Percentiles rank a stretch among this genome's conserved stretches.
phyloP scores from a whole-genome alignment of 1,139 yeast genomes.

The Petasospora rhodanensis region DNA sequence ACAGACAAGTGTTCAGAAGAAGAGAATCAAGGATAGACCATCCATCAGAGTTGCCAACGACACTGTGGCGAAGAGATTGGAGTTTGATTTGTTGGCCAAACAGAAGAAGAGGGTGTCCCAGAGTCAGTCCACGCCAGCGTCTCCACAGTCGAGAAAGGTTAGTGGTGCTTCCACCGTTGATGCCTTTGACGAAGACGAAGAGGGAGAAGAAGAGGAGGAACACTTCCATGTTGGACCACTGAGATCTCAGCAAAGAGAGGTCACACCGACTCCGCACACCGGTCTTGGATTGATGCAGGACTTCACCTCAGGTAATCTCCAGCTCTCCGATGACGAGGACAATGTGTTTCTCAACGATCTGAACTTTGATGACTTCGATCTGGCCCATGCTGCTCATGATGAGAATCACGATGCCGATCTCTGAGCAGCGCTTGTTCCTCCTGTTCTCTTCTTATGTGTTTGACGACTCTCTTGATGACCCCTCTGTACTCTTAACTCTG shows the following conservation, averaged over 20 bases:
- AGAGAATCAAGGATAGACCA: constrained; percentile 7
- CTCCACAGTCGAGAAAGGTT: constrained; percentile 10
- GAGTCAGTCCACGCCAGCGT: constrained; percentile 5
- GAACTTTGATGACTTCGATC: constrained; percentile 10
- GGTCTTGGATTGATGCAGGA: constrained; percentile 8
- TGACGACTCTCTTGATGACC: no score
- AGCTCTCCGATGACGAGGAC: constrained; percentile 8
- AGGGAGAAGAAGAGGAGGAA: constrained; percentile 2
- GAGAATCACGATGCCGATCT: no score
- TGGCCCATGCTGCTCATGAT: not conserved
- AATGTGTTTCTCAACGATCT: constrained; percentile 16
- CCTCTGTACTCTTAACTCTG: no score
- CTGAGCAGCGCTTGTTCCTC: no score
- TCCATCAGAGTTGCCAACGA: constrained; percentile 18
- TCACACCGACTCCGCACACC: not conserved
- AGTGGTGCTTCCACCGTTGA: constrained; percentile 10
- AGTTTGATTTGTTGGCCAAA: constrained; percentile 19
- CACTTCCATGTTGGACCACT: not conserved
- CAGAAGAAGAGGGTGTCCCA: constrained; percentile 1
- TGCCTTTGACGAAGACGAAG: constrained; percentile 3
- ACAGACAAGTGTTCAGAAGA: constrained; percentile 13
- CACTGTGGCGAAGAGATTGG: constrained; percentile 24
- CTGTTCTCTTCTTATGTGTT: no score
- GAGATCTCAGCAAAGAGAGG: not conserved
- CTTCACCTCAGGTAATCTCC: constrained; percentile 2